Evolutionary conservation across 148 eudicot genomes (phyloP).

Genomic region (Rhododendron williamsianum): DNA sequence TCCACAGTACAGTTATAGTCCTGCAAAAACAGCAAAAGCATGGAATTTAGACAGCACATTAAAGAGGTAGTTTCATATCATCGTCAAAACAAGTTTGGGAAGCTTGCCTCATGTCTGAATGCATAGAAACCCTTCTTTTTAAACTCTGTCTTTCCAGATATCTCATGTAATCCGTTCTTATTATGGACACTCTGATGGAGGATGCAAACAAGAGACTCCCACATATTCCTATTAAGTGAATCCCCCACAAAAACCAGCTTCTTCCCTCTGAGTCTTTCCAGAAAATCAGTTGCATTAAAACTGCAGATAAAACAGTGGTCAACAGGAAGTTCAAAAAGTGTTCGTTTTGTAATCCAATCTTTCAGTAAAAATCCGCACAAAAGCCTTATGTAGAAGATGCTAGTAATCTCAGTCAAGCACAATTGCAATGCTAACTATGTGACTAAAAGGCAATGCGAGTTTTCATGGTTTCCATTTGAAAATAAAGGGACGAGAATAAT

Average conservation of each 20-base stretch:
- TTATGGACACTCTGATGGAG: conserved; percentile 44
- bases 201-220: conserved; percentile 94
- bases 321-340: background rate
- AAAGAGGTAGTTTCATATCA: background rate
- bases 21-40: conserved; percentile 37
- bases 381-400: background rate
- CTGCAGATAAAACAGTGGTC: conserved; percentile 25
- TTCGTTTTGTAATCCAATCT: background rate
- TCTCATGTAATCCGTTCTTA: conserved; percentile 64
- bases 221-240: conserved; percentile 89
- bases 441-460: background rate
- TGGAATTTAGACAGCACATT: background rate
- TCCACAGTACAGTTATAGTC: conserved; percentile 78
- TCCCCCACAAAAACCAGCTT: conserved; percentile 83
- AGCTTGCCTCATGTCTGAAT: conserved; percentile 74
- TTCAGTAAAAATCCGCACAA: background rate
- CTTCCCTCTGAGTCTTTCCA: conserved; percentile 70
- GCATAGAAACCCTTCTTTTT: conserved; percentile 76
- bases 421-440: background rate
- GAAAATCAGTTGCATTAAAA: conserved; percentile 64
- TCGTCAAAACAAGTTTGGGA: background rate
- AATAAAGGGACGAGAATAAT: background rate
- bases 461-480: background rate
- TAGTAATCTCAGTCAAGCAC: background rate
- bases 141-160: conserved; percentile 67